Evolutionary conservation across 2,329 filamentous ascomycete species (phyloP).

Genomic region (Alternaria dauci): DNA sequence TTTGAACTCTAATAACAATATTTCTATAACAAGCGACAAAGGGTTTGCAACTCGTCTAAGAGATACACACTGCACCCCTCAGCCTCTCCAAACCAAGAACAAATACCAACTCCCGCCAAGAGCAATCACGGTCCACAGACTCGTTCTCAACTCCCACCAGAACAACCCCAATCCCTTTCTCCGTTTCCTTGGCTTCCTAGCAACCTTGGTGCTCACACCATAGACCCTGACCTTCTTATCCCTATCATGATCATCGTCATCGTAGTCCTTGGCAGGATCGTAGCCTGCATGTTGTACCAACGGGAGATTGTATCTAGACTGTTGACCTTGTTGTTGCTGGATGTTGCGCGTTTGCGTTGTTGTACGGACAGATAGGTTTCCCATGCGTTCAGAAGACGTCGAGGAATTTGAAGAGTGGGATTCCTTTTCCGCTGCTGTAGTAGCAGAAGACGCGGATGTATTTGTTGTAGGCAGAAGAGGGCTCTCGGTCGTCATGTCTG

Average conservation of each 20-base stretch:
- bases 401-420: slow-evolving; percentile 45
- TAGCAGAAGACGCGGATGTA: slow-evolving; percentile 20
- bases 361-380: slow-evolving; percentile 39
- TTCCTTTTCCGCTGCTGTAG: slow-evolving; percentile 29
- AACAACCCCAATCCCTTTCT: slow-evolving; percentile 58
- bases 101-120: slow-evolving; percentile 71
- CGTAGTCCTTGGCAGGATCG: slow-evolving; percentile 36
- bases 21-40: too few species aligned
- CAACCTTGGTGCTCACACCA: slow-evolving; percentile 37
- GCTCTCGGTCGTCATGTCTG: slow-evolving; percentile 7
- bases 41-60: background rate
- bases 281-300: slow-evolving; percentile 56
- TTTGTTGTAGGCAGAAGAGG: slow-evolving; percentile 43
- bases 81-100: slow-evolving; percentile 72
- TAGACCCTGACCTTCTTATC: slow-evolving; percentile 29
- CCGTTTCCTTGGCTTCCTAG: slow-evolving; percentile 45
- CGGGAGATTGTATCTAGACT: slow-evolving; percentile 38
- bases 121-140: slow-evolving; percentile 69
- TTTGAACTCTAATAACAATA: background rate
- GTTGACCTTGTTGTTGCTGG: slow-evolving; percentile 43
- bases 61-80: background rate
- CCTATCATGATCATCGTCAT: slow-evolving; percentile 19
- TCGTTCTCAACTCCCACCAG: slow-evolving; percentile 67
- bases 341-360: slow-evolving; percentile 46
- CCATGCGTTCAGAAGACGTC: slow-evolving; percentile 32